A percentile compares a stretch with the other conserved stretches of the same genome.
Evolutionary conservation across 73 alveolate genomes (phyloP).

Genomic region (Tetrahymena thermophila): DNA sequence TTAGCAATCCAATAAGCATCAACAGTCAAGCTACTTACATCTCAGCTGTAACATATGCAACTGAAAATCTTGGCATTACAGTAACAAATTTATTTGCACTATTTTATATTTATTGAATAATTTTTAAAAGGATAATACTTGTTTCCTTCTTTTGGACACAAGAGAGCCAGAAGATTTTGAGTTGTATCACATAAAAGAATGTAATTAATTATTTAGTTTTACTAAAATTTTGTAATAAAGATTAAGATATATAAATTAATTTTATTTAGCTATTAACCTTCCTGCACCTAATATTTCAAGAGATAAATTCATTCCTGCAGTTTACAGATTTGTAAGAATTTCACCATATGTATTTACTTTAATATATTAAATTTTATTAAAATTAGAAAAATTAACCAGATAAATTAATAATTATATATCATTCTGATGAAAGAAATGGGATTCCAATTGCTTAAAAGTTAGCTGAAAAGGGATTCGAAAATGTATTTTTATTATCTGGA

Average conservation of each 20-base stretch:
- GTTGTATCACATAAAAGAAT: conserved; percentile 64
- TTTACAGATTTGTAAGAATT: conserved; percentile 53
- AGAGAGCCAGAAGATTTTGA: conserved; percentile 80
- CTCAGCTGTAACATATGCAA: conserved; percentile 74
- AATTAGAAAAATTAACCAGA: conserved; percentile 66
- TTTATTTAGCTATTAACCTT: conserved; percentile 28
- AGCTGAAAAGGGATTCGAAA: conserved; percentile 81
- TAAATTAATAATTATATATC: conserved; percentile 71
- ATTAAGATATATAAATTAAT: not conserved
- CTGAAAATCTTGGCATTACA: conserved; percentile 68
- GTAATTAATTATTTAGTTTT: not conserved
- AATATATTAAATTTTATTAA: not conserved
- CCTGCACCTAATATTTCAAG: conserved; percentile 80
- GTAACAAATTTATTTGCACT: not conserved
- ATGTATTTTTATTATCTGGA: conserved; percentile 69
- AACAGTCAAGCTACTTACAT: conserved; percentile 44
- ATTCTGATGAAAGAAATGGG: conserved; percentile 77
- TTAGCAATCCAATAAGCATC: conserved; percentile 38
- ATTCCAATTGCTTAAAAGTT: conserved; percentile 57
- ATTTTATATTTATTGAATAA: not conserved
- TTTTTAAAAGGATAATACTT: conserved; percentile 45
- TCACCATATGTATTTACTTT: not conserved
- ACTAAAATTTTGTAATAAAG: not conserved
- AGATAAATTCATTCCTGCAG: conserved; percentile 73
- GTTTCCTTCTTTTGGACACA: conserved; percentile 69